A percentile compares a stretch with the other conserved stretches of the same genome.
phyloP scores from a whole-genome alignment of 2,329 filamentous ascomycete species.

The Colletotrichum somersetense region DNA sequence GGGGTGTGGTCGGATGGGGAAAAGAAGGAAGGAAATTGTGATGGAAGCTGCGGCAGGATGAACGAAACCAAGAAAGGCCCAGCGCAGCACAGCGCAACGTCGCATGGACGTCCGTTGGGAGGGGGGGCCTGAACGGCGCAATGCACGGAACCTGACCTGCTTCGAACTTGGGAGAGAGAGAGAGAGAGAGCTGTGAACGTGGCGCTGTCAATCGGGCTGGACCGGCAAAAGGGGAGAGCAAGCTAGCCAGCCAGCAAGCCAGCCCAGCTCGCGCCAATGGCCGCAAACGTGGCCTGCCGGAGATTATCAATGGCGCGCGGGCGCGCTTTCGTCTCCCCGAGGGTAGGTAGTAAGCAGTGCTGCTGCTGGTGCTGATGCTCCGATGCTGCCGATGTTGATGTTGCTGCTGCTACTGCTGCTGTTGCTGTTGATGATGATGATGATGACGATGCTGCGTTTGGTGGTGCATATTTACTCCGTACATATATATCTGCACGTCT shows the following conservation, averaged over 20 bases:
- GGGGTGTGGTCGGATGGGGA: background rate
- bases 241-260: too few species aligned
- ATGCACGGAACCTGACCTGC: background rate
- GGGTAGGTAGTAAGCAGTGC: slow-evolving; percentile 57
- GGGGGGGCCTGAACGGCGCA: slow-evolving; percentile 10
- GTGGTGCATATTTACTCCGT: background rate
- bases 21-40: background rate
- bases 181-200: background rate
- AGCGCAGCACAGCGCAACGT: background rate
- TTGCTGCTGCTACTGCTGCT: too few species aligned
- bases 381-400: background rate
- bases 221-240: background rate
- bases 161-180: too few species aligned
- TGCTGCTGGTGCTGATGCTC: too few species aligned
- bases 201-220: background rate
- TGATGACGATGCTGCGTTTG: background rate
- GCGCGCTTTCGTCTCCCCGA: slow-evolving; percentile 23
- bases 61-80: background rate
- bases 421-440: background rate
- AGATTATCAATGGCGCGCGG: slow-evolving; percentile 14
- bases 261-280: slow-evolving; percentile 11
- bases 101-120: slow-evolving; percentile 22
- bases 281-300: slow-evolving; percentile 46
- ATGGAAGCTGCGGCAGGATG: slow-evolving; percentile 20
- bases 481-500: background rate